Evolutionary conservation across 148 eudicot genomes (phyloP).

Genomic region (Diospyros kaki): DNA sequence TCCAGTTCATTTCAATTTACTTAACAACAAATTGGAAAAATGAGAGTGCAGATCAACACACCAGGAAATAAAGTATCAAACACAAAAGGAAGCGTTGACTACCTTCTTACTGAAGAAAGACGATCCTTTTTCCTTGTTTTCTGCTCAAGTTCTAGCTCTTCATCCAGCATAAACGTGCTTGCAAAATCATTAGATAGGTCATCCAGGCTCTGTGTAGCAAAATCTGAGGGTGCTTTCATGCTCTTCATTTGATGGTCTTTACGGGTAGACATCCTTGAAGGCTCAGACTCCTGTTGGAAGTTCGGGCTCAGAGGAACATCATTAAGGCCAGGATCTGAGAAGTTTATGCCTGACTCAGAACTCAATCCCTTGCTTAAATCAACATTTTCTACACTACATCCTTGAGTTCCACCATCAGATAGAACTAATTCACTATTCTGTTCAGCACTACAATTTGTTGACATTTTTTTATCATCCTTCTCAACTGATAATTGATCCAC

Average conservation of each 20-base stretch:
- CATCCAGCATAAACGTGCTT: slow-evolving; percentile 85
- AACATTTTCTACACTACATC: slow-evolving; percentile 16
- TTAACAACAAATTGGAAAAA: too few species aligned
- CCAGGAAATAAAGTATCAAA: not conserved
- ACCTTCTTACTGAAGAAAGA: slow-evolving; percentile 51
- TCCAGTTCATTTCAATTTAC: not conserved
- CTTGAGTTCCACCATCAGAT: slow-evolving; percentile 22
- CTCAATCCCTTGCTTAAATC: slow-evolving; percentile 17
- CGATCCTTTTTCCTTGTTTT: slow-evolving; percentile 30
- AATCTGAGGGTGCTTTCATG: slow-evolving; percentile 23
- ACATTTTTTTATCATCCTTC: slow-evolving; percentile 13
- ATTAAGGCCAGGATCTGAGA: slow-evolving; percentile 10
- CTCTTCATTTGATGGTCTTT: slow-evolving; percentile 21
- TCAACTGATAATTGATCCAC: slow-evolving; percentile 15
- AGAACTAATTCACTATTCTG: slow-evolving; percentile 19
- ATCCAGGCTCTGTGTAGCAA: slow-evolving; percentile 30
- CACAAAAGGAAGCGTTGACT: slow-evolving; percentile 10
- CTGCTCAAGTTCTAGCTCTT: slow-evolving; percentile 78
- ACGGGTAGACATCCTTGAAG: slow-evolving; percentile 18
- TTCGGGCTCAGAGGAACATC: slow-evolving; percentile 8
- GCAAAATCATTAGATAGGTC: slow-evolving; percentile 55
- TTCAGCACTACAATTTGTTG: slow-evolving; percentile 13
- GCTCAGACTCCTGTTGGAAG: slow-evolving; percentile 21
- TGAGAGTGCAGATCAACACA: not conserved
- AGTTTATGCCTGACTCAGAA: slow-evolving; percentile 17